A percentile compares a stretch with the other conserved stretches of the same genome.
These are phyloP conservation scores for Orbilia brochopaga DNA, from an alignment of 2,329 filamentous ascomycete genomes.

Conservation along the genomic window DNA sequence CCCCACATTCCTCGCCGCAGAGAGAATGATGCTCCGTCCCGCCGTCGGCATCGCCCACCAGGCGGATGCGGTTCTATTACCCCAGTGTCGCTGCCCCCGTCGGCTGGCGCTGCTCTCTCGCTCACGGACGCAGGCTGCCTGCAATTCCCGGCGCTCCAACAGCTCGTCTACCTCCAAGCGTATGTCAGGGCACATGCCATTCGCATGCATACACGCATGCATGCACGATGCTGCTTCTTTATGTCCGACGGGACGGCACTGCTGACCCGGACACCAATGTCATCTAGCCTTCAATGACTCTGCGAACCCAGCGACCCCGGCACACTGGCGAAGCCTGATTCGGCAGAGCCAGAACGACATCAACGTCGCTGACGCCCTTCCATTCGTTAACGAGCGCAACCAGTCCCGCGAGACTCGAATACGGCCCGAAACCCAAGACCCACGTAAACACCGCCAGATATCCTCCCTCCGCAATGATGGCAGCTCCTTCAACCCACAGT, in stretches of 20 bases:
- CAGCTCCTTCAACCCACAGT: constrained; percentile 9
- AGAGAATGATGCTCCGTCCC: constrained; percentile 27
- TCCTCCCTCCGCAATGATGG: constrained; percentile 28
- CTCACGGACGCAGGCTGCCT: constrained; percentile 1
- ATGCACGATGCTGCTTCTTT: too few relatives aligned
- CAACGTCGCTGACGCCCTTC: constrained; percentile 27
- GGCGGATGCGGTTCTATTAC: constrained; percentile 11
- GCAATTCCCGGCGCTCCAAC: not conserved
- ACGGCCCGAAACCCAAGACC: constrained; percentile 6
- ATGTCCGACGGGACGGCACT: not conserved
- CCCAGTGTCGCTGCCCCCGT: constrained; percentile 28
- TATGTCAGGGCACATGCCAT: not conserved
- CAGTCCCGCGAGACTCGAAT: constrained; percentile 7
- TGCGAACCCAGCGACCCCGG: not conserved
- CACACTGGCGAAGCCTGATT: not conserved
- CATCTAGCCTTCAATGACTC: not conserved
- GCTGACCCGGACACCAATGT: not conserved
- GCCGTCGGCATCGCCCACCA: constrained; percentile 25
- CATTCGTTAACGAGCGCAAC: constrained; percentile 22
- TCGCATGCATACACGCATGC: too few relatives aligned
- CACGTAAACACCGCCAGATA: constrained; percentile 7
- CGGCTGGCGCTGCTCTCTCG: constrained; percentile 24
- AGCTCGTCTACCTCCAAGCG: constrained; percentile 9
- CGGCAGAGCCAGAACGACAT: not conserved
- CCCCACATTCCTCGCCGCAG: constrained; percentile 9